These are phyloP conservation scores for Gryganskiella cystojenkinii DNA, from an alignment of 192 early-diverging fungal species.

Conservation along the genomic window DNA sequence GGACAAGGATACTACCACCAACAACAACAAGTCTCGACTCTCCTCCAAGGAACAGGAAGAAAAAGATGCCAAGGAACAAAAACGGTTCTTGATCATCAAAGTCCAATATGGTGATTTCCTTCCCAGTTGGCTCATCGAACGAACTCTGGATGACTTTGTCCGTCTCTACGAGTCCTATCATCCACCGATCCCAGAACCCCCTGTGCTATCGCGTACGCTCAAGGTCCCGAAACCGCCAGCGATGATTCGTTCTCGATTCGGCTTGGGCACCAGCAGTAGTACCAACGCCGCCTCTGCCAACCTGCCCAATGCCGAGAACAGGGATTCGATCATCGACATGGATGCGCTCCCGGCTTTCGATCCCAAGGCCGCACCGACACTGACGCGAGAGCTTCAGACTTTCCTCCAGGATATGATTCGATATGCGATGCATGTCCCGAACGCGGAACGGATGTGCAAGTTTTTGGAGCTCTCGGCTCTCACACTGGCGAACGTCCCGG, in stretches of 20 bases:
- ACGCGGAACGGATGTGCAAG: constrained; percentile 59
- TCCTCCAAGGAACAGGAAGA: constrained; percentile 35
- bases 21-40: neutral
- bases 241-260: constrained; percentile 33
- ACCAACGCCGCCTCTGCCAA: neutral
- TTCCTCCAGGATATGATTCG: constrained; percentile 54
- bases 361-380: constrained; percentile 34
- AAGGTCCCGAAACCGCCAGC: constrained; percentile 48
- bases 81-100: constrained; percentile 43
- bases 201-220: constrained; percentile 19
- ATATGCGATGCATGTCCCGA: constrained; percentile 46
- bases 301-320: neutral
- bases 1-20: constrained; percentile 11
- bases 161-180: constrained; percentile 42
- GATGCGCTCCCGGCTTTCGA: constrained; percentile 15
- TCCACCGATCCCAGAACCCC: constrained; percentile 32
- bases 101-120: constrained; percentile 49
- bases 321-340: neutral
- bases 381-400: constrained; percentile 39
- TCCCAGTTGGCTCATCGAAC: constrained; percentile 50
- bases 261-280: neutral
- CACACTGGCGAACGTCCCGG: constrained; percentile 46
- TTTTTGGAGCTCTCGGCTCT: constrained; percentile 63
- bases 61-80: constrained; percentile 49
- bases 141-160: constrained; percentile 48